Evolutionary conservation across 768 basidiomycete species (phyloP).

Genomic region (Mycena filopes): DNA sequence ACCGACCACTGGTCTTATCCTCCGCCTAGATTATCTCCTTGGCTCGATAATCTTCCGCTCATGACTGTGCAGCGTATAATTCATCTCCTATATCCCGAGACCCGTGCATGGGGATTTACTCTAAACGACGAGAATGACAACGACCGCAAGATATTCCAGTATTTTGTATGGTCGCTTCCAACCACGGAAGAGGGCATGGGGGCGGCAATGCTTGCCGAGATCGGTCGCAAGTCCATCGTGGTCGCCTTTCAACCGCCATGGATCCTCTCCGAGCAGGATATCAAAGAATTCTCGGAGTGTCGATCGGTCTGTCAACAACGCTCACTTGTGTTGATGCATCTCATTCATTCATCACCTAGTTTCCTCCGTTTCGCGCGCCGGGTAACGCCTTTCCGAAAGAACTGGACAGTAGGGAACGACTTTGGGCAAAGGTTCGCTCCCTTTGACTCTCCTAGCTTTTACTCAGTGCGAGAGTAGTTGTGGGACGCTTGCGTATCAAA

Average conservation of each 20-base stretch:
- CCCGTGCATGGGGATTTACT: conserved; percentile 53
- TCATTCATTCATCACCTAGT: conserved; percentile 39
- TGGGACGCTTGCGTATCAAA: conserved; percentile 66
- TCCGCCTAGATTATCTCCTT: conserved; percentile 52
- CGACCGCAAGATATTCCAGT: conserved; percentile 55
- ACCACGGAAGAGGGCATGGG: conserved; percentile 34
- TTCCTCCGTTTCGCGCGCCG: conserved; percentile 50
- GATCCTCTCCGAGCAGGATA: conserved; percentile 63
- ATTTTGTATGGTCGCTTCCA: conserved; percentile 55
- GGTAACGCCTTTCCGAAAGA: conserved; percentile 46
- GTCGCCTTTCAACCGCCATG: conserved; percentile 72
- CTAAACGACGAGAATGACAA: conserved; percentile 44
- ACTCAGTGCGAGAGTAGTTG: conserved; percentile 44
- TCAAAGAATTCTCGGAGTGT: conserved; percentile 62
- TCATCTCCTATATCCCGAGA: conserved; percentile 57
- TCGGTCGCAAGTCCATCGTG: conserved; percentile 51
- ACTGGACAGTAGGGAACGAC: conserved; percentile 57
- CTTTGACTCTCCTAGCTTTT: not conserved
- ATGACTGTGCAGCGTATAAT: conserved; percentile 59
- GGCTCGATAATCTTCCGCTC: conserved; percentile 64
- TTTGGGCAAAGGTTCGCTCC: conserved; percentile 67
- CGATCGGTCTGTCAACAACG: conserved; percentile 45
- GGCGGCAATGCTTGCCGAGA: conserved; percentile 25
- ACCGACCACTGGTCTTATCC: conserved; percentile 2
- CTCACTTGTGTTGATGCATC: not conserved